Conservation (phyloP, 306 rosid species). For the Purshia tridentata region DNA sequence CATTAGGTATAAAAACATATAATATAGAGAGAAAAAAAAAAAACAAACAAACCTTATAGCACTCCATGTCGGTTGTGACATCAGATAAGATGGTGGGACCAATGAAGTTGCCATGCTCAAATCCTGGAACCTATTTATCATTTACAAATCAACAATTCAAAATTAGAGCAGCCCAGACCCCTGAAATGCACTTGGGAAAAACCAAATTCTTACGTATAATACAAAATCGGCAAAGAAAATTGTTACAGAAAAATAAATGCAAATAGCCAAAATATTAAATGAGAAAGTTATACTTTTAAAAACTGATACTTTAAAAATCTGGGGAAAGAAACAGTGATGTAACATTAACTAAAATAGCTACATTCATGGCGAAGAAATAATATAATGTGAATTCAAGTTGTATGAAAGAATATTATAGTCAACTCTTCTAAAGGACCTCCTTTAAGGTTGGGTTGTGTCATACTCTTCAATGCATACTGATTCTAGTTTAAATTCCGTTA, state of each 20-base stretch:
- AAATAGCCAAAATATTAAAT: neutral
- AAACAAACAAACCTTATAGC: conserved; percentile 55
- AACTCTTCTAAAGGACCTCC: too few species aligned
- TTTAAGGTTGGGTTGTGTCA: too few species aligned
- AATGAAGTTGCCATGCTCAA: conserved; percentile 86
- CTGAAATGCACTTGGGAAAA: neutral
- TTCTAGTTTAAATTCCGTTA: too few species aligned
- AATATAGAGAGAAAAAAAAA: neutral
- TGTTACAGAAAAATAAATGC: neutral
- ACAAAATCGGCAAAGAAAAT: neutral
- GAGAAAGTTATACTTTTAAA: neutral
- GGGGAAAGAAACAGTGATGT: neutral
- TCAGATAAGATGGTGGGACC: conserved; percentile 85
- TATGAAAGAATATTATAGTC: too few species aligned
- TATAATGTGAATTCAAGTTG: too few species aligned
- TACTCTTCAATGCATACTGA: too few species aligned
- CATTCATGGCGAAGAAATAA: too few species aligned
- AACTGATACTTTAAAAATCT: neutral
- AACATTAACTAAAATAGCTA: too few species aligned
- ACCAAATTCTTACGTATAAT: neutral
- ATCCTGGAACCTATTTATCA: conserved; percentile 73
- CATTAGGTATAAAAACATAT: too few species aligned
- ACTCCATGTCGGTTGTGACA: conserved; percentile 66
- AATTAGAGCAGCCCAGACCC: neutral
- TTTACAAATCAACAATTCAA: neutral